These are phyloP conservation scores for Pelargonium fulgidum DNA, from an alignment of 441 rosid species.

Conservation along the genomic window DNA sequence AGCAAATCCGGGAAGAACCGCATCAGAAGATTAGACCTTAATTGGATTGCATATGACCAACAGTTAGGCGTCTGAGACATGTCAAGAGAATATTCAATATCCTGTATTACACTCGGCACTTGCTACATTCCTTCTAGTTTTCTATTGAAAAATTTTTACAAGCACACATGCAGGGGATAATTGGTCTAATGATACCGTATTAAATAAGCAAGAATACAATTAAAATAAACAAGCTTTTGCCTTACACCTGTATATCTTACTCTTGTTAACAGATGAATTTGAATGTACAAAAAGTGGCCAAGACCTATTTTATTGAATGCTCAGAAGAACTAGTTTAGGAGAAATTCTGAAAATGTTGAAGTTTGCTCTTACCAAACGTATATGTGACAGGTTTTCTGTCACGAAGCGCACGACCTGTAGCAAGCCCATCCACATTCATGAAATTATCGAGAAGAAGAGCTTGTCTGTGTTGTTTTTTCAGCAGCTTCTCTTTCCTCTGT, in stretches of 20 bases:
- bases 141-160: not conserved
- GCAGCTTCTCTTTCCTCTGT: slow-evolving; percentile 87
- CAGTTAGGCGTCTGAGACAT: not conserved
- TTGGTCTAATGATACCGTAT: not conserved
- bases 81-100: not conserved
- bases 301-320: too few species aligned
- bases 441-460: slow-evolving; percentile 86
- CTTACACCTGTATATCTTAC: not conserved
- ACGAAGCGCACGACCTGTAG: slow-evolving; percentile 86
- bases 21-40: not conserved
- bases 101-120: not conserved
- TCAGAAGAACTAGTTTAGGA: slow-evolving; percentile 1
- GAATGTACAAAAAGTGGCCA: not conserved
- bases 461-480: slow-evolving; percentile 96
- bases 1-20: not conserved
- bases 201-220: not conserved
- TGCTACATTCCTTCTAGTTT: not conserved
- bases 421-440: slow-evolving; percentile 72
- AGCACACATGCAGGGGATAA: not conserved
- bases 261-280: not conserved
- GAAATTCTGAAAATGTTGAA: slow-evolving; percentile 7
- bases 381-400: slow-evolving; percentile 96
- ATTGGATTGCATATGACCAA: not conserved
- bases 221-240: not conserved
- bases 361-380: slow-evolving; percentile 71